These are phyloP conservation scores for Mucor irregularis DNA, from an alignment of 371 early-diverging fungal genomes.

Conservation along the genomic window DNA sequence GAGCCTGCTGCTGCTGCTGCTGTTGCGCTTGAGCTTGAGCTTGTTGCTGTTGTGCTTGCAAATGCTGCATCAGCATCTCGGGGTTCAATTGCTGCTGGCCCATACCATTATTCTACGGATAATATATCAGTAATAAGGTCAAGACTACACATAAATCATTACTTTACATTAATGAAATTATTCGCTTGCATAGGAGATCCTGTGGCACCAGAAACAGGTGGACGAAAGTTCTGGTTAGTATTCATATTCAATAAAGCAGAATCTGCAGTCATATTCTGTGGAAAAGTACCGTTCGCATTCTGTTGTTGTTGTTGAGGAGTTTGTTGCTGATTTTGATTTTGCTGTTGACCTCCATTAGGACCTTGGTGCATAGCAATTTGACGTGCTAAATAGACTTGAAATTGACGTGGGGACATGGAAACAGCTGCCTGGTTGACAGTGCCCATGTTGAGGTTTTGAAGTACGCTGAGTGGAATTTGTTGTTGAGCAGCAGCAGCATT, in stretches of 20 bases:
- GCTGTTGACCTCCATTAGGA: slow-evolving; percentile 12
- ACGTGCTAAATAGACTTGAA: slow-evolving; percentile 32
- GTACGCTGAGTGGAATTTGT: slow-evolving; percentile 26
- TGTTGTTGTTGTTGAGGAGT: slow-evolving; percentile 3
- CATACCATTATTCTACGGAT: background rate
- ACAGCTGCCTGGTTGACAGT: slow-evolving; percentile 18
- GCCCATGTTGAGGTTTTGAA: slow-evolving; percentile 27
- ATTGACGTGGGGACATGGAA: slow-evolving; percentile 32
- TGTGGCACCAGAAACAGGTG: slow-evolving; percentile 15
- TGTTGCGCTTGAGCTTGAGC: slow-evolving; percentile 19
- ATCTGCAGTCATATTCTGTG: background rate
- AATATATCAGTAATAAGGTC: background rate
- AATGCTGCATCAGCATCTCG: slow-evolving; percentile 26
- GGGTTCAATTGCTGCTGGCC: slow-evolving; percentile 21
- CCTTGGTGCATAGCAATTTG: slow-evolving; percentile 32
- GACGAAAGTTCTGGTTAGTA: slow-evolving; percentile 18
- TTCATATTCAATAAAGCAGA: slow-evolving; percentile 9
- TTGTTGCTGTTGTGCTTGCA: slow-evolving; percentile 19
- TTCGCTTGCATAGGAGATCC: slow-evolving; percentile 21
- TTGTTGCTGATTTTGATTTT: slow-evolving; percentile 9
- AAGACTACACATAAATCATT: too few relatives aligned
- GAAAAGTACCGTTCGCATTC: background rate
- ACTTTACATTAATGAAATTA: slow-evolving; percentile 13
- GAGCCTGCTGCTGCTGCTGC: slow-evolving; percentile 10
- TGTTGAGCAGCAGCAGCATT: slow-evolving; percentile 7